Evolutionary conservation across 352 stramenopile genomes (phyloP).

Genomic region (Globisporangium canariense): DNA sequence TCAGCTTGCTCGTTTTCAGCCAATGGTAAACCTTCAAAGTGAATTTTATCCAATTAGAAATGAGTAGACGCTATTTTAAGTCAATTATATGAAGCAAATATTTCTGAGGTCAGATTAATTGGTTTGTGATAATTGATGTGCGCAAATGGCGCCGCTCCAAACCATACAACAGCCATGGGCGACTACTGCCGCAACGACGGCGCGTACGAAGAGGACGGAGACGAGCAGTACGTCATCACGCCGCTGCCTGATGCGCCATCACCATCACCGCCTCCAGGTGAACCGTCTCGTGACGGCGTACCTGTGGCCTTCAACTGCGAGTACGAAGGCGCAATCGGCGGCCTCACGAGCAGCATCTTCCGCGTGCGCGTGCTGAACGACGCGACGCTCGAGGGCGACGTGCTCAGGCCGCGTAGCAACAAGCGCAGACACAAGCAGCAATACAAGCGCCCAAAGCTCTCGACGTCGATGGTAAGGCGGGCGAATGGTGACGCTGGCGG

Average conservation of each 20-base stretch:
- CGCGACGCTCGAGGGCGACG: constrained; percentile 34
- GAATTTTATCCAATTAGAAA: neutral
- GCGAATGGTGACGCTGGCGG: neutral
- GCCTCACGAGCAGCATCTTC: constrained; percentile 37
- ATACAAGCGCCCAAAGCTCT: constrained; percentile 28
- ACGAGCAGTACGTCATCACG: constrained; percentile 7
- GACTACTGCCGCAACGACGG: neutral
- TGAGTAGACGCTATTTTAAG: neutral
- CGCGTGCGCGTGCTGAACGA: constrained; percentile 38
- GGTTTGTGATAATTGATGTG: neutral
- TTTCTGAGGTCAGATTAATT: neutral
- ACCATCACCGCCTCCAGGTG: neutral
- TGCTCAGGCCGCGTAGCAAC: constrained; percentile 14
- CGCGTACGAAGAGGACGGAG: neutral
- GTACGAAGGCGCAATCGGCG: constrained; percentile 48
- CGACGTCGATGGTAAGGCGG: neutral
- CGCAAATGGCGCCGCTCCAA: neutral
- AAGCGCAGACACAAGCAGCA: constrained; percentile 12
- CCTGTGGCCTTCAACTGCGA: constrained; percentile 26
- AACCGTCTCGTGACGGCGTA: neutral
- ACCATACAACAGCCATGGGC: neutral
- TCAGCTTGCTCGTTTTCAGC: neutral
- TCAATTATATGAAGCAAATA: neutral
- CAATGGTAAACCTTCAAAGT: neutral
- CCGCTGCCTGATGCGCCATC: neutral